Conservation (phyloP, 768 basidiomycete genomes). For the Leccinum aurantiacum region DNA sequence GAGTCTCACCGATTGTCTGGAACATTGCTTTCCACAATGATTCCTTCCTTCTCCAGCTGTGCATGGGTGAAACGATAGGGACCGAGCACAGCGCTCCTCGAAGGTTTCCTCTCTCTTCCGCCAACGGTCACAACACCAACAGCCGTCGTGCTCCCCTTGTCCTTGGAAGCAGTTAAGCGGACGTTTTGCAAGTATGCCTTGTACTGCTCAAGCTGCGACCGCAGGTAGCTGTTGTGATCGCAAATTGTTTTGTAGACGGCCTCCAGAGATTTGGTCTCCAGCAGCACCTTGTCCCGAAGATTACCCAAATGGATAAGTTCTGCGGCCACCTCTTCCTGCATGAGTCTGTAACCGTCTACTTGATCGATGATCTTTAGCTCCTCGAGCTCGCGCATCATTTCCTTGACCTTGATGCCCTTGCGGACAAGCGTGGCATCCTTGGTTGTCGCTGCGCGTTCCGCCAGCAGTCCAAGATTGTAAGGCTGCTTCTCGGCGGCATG, state of each 20-base stretch:
- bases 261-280: conserved; percentile 91
- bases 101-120: conserved; percentile 94
- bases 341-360: conserved; percentile 83
- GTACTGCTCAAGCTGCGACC: conserved; percentile 97
- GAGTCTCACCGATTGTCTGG: conserved; percentile 86
- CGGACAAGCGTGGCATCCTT: conserved; percentile 96
- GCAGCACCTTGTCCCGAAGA: conserved; percentile 89
- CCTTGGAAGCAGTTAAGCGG: conserved; percentile 81
- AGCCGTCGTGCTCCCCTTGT: conserved; percentile 82
- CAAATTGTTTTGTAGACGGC: conserved; percentile 99
- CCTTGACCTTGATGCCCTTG: conserved; percentile 98
- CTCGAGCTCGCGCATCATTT: conserved; percentile 96
- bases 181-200: conserved; percentile 99
- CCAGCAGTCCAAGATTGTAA: conserved; percentile 83
- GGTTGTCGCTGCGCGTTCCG: conserved; percentile 94
- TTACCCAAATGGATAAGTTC: conserved; percentile 97
- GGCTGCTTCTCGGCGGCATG: conserved; percentile 81
- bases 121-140: conserved; percentile 95
- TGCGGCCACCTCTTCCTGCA: conserved; percentile 96
- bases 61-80: conserved; percentile 98
- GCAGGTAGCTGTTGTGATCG: conserved; percentile 97
- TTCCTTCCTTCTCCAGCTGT: conserved; percentile 97
- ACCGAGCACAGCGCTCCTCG: conserved; percentile 83
- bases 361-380: conserved; percentile 84
- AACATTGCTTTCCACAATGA: conserved; percentile 98